A percentile compares a stretch with the other conserved stretches of the same genome.
These are phyloP conservation scores for Curvularia sp. DNA, from an alignment of 2,329 filamentous ascomycete species.

Conservation along the genomic window DNA sequence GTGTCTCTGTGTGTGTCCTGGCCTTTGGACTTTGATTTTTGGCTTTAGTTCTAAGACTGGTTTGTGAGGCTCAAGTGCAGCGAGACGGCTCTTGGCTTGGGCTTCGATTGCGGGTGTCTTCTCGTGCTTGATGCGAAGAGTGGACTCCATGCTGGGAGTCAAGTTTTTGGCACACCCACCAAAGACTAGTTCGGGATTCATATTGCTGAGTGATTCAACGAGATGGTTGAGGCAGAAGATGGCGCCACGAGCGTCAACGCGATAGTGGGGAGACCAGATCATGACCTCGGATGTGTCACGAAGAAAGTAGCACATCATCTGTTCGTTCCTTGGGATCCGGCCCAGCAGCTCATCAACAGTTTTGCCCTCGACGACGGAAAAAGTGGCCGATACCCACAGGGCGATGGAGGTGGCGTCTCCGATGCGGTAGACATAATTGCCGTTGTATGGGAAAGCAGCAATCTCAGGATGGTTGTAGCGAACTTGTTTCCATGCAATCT, in stretches of 20 bases:
- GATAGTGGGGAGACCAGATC: slow-evolving; percentile 36
- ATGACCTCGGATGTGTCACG: slow-evolving; percentile 32
- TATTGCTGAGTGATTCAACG: slow-evolving; percentile 29
- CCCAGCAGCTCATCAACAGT: slow-evolving; percentile 32
- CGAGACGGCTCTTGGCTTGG: slow-evolving; percentile 27
- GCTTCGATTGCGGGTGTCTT: slow-evolving; percentile 26
- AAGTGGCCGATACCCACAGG: slow-evolving; percentile 36
- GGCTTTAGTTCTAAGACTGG: slow-evolving; percentile 31
- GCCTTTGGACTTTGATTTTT: slow-evolving; percentile 18
- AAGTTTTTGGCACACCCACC: slow-evolving; percentile 36
- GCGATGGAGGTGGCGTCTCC: slow-evolving; percentile 30
- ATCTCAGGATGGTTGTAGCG: slow-evolving; percentile 38
- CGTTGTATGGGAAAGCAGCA: slow-evolving; percentile 36
- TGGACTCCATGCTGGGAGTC: slow-evolving; percentile 33
- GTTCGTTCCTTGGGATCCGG: slow-evolving; percentile 35
- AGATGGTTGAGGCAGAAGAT: slow-evolving; percentile 36
- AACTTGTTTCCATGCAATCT: slow-evolving; percentile 37
- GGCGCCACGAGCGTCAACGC: slow-evolving; percentile 36
- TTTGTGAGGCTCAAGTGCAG: slow-evolving; percentile 27
- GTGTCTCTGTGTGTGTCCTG: slow-evolving; percentile 14
- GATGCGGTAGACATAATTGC: slow-evolving; percentile 34
- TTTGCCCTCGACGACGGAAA: slow-evolving; percentile 26
- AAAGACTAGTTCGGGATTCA: slow-evolving; percentile 27
- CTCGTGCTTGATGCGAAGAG: slow-evolving; percentile 26
- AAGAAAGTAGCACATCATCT: slow-evolving; percentile 38